Evolutionary conservation across 768 basidiomycete genomes (phyloP).

Genomic region (Psilocybe subaeruginosa): DNA sequence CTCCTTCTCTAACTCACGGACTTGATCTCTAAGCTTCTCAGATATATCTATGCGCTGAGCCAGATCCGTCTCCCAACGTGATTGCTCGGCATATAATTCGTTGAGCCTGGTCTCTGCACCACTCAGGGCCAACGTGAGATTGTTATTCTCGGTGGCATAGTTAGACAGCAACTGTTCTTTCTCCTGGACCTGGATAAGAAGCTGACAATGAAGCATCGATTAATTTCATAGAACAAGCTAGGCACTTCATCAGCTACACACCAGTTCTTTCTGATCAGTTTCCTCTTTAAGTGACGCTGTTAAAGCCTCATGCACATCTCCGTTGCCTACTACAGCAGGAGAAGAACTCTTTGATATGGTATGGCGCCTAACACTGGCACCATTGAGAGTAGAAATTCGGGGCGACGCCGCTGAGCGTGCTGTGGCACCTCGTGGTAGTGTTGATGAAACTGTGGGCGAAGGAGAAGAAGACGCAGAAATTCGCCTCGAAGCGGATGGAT

Average conservation of each 20-base stretch:
- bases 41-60: constrained; percentile 80
- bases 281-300: constrained; percentile 71
- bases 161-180: constrained; percentile 71
- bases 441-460: constrained; percentile 44
- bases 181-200: constrained; percentile 76
- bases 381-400: constrained; percentile 56
- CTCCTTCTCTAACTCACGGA: constrained; percentile 88
- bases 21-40: constrained; percentile 80
- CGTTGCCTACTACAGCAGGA: constrained; percentile 35
- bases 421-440: constrained; percentile 57
- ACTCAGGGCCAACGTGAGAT: constrained; percentile 64
- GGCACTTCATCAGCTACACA: constrained; percentile 29
- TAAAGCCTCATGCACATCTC: constrained; percentile 59
- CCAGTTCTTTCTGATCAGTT: constrained; percentile 83
- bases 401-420: constrained; percentile 68
- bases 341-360: constrained; percentile 46
- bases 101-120: constrained; percentile 72
- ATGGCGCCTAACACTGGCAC: constrained; percentile 51
- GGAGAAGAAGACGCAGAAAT: constrained; percentile 39
- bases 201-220: constrained; percentile 40
- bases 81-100: constrained; percentile 82
- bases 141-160: constrained; percentile 67
- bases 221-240: constrained; percentile 5
- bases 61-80: constrained; percentile 80
- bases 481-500: constrained; percentile 50